Base-by-base conservation (phyloP, 2,329 filamentous ascomycete genomes). In the Calonectria hawksworthii region DNA sequence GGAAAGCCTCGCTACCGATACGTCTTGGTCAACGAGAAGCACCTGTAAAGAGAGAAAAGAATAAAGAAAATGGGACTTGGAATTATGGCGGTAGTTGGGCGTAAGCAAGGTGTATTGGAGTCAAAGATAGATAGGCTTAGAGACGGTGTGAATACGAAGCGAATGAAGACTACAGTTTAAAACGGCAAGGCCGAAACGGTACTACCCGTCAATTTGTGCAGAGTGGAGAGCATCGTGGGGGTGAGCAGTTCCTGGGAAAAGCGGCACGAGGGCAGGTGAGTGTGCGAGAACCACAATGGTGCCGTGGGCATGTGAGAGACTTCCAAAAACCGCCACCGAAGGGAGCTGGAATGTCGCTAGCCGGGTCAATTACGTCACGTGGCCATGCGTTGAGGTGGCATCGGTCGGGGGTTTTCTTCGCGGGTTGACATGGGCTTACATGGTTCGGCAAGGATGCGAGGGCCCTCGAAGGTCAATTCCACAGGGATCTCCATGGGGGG, bases 1-100 rank as follows among this genome's bases (percentile, higher is more conserved):
- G 91, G 91, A 0, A 89, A 90, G 81, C 87, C 88, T 5, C 84
- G 87, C 76, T 89, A 88, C 74, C 83, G 87, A 75, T 88, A 88
- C 79, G 87, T 89, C 23, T 36, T 76, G 59, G 66, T 69, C 28
- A 73, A 73, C 32, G 68, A 71, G 59, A 71, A 71, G 50, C 68
- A 71, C 18, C 14, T 32, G 34, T 71, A 56, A 56, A 50, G 34
- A 18, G 23, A 41, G 34, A 23, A 13, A 59, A 21, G 9, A 59
- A 56, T n/a, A n/a, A n/a, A 16, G 14, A 61, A 41, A 41, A 38
- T 11, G n/a, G 32, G 6, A 36, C 23, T 3, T 41, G 36, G 56
- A 38, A 23, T 28, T 52, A 38, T 50, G n/a, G 68, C 9, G 41
- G 18, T 44, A 23, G 59, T 30, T 44, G 59, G 18, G 26, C 8